These are phyloP conservation scores for Euphorbia lathyris DNA, from an alignment of 345 rosid genomes.

Conservation along the genomic window DNA sequence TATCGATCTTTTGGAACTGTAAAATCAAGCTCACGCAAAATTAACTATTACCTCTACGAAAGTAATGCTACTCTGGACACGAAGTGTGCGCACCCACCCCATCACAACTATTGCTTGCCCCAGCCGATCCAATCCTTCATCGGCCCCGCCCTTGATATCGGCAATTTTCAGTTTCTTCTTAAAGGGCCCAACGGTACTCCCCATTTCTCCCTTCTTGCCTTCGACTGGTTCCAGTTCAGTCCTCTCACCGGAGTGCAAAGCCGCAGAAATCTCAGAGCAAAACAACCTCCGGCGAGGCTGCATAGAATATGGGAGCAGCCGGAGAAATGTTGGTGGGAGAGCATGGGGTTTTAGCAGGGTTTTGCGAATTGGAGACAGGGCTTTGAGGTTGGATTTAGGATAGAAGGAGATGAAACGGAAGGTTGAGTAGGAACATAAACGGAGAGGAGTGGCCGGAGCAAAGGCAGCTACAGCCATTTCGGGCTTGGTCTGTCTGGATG, in stretches of 20 bases:
- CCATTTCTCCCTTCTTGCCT: constrained; percentile 23
- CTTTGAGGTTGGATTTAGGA: constrained; percentile 19
- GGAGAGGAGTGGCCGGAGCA: constrained; percentile 47
- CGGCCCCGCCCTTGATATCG: constrained; percentile 72
- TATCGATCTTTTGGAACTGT: background rate
- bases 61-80: constrained; percentile 81
- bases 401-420: constrained; percentile 44
- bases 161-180: constrained; percentile 68
- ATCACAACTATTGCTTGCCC: constrained; percentile 55
- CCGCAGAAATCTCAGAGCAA: constrained; percentile 32
- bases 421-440: constrained; percentile 38
- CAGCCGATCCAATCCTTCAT: constrained; percentile 58
- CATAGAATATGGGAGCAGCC: constrained; percentile 4
- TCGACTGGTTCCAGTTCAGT: constrained; percentile 27
- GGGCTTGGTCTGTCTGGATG: background rate
- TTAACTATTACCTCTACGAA: constrained; percentile 62
- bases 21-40: background rate
- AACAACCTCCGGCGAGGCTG: constrained; percentile 35
- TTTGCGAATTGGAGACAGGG: constrained; percentile 7
- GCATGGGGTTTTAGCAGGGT: constrained; percentile 18
- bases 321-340: constrained; percentile 28
- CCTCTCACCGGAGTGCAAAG: constrained; percentile 41
- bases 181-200: constrained; percentile 52
- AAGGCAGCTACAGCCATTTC: constrained; percentile 41
- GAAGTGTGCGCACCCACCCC: constrained; percentile 95